Conservation (phyloP, 2,329 filamentous ascomycete species). For the Monilinia fructigena region DNA sequence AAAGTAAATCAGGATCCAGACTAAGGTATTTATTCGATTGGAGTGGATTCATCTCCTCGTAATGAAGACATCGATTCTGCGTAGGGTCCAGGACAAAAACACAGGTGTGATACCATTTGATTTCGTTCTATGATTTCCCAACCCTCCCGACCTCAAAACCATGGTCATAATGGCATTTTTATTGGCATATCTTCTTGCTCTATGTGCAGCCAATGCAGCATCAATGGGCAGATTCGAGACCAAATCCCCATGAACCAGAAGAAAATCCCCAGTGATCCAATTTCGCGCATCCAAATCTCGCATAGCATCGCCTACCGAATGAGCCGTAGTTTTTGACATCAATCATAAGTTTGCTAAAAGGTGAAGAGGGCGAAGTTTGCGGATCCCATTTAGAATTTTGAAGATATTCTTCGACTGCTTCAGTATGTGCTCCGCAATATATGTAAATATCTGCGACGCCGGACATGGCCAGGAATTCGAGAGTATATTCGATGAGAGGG, state of each 20-base stretch:
- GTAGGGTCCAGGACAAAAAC: conserved; percentile 83
- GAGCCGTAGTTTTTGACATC: conserved; percentile 79
- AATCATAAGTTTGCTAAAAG: conserved; percentile 79
- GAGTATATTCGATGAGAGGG: conserved; percentile 93
- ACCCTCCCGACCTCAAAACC: conserved; percentile 76
- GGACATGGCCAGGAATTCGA: conserved; percentile 93
- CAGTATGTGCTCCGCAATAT: conserved; percentile 84
- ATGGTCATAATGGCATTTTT: conserved; percentile 98
- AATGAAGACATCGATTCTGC: conserved; percentile 82
- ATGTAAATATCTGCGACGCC: conserved; percentile 93
- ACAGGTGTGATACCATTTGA: conserved; percentile 72
- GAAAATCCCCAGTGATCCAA: conserved; percentile 84
- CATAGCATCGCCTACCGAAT: conserved; percentile 89
- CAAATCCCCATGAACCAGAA: conserved; percentile 89
- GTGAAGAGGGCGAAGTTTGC: conserved; percentile 62
- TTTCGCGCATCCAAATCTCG: conserved; percentile 86
- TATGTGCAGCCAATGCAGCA: conserved; percentile 72
- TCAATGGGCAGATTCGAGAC: conserved; percentile 89
- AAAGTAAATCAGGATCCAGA: conserved; percentile 77
- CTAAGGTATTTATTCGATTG: conserved; percentile 64
- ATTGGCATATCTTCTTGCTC: conserved; percentile 75
- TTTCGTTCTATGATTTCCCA: conserved; percentile 70
- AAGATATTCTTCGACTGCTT: conserved; percentile 85
- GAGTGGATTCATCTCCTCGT: conserved; percentile 81
- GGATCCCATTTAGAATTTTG: conserved; percentile 72